Conservation (phyloP, 1,284 basidiomycete species). For the Blastosporella zonata region DNA sequence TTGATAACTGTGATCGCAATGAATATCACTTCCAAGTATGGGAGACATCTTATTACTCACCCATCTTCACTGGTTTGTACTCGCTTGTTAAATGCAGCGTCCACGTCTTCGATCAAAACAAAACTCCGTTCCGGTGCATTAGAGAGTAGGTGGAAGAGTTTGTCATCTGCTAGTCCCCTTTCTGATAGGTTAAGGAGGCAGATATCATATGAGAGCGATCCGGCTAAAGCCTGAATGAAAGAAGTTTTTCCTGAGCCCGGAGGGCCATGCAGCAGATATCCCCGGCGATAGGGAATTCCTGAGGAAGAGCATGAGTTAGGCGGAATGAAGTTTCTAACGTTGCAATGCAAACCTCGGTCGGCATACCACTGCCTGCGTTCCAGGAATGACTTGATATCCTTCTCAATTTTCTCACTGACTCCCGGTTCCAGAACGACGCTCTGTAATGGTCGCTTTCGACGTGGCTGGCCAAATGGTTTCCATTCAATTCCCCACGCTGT, state of each 20-base stretch:
- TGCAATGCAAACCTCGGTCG: conserved; percentile 71
- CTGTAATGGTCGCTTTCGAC: conserved; percentile 81
- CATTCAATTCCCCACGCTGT: conserved; percentile 97
- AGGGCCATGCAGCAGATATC: conserved; percentile 93
- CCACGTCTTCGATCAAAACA: conserved; percentile 94
- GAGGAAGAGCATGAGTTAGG: conserved; percentile 7
- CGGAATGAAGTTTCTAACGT: conserved; percentile 1
- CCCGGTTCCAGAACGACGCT: conserved; percentile 91
- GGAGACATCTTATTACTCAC: conserved; percentile 38
- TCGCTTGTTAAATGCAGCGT: conserved; percentile 95
- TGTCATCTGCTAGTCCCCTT: conserved; percentile 95
- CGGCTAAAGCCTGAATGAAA: conserved; percentile 96
- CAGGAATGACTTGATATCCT: conserved; percentile 84
- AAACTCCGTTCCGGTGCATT: conserved; percentile 93
- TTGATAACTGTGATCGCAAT: conserved; percentile 62
- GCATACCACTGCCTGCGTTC: conserved; percentile 91
- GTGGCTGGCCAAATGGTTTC: conserved; percentile 92
- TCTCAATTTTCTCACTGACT: conserved; percentile 75
- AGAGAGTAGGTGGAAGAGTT: conserved; percentile 90
- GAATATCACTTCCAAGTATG: background rate
- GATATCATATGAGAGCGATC: conserved; percentile 91
- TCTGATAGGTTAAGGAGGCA: conserved; percentile 96
- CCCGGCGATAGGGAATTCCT: conserved; percentile 97
- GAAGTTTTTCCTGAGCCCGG: conserved; percentile 98
- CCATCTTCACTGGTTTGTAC: conserved; percentile 89